Evolutionary conservation across 257 asterid species (phyloP).

Genomic region (Hygrophila difformis): DNA sequence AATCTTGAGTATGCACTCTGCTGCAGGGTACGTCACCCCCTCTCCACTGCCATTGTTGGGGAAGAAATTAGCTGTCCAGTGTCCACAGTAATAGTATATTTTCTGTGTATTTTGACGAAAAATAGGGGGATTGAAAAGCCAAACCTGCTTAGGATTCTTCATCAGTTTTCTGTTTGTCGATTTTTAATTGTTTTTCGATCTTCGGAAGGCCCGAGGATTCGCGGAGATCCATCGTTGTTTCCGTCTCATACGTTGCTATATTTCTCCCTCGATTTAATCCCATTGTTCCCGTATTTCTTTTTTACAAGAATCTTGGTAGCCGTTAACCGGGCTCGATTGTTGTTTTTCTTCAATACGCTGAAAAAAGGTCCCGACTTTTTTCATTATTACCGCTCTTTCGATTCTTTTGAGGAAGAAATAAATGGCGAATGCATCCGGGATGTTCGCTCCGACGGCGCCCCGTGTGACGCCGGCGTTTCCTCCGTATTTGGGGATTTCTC

Average conservation of each 20-base stretch:
- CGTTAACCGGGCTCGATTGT: neutral
- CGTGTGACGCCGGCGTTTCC: constrained; percentile 30
- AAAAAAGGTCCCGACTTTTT: too few relatives aligned
- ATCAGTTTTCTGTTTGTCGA: constrained; percentile 4
- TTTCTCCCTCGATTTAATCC: constrained; percentile 11
- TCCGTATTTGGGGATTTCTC: constrained; percentile 36
- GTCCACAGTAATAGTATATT: too few relatives aligned
- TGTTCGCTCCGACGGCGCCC: constrained; percentile 43
- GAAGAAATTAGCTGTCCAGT: too few relatives aligned
- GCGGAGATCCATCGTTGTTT: constrained; percentile 21
- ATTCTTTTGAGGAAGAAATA: neutral
- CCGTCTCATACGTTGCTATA: constrained; percentile 18
- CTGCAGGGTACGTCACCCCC: too few relatives aligned
- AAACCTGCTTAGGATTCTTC: constrained; percentile 25
- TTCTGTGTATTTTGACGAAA: constrained; percentile 21
- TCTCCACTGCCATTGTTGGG: too few relatives aligned
- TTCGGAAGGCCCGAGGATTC: constrained; percentile 20
- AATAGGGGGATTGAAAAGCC: constrained; percentile 7
- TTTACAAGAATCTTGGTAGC: neutral
- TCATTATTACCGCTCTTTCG: too few relatives aligned
- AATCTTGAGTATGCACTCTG: constrained; percentile 16
- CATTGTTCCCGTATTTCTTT: constrained; percentile 3
- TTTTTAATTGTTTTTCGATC: constrained; percentile 13
- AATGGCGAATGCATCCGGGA: constrained; percentile 68
- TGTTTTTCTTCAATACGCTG: too few relatives aligned